phyloP scores from a whole-genome alignment of 352 stramenopile species.

The Phytophthora sansomeana region DNA sequence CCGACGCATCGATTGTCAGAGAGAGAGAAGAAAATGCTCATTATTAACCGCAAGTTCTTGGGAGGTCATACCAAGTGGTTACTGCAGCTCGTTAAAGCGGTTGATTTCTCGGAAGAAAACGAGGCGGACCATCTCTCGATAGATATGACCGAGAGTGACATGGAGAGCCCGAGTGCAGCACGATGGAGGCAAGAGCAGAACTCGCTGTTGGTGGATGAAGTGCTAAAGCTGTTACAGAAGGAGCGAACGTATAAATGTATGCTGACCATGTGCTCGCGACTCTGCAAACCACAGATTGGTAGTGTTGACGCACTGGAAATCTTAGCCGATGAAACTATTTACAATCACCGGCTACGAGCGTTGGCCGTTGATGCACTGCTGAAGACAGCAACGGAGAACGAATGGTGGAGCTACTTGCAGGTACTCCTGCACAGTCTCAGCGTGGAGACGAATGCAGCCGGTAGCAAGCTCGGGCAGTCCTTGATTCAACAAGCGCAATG shows the following conservation, averaged over 20 bases:
- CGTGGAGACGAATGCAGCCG: constrained; percentile 65
- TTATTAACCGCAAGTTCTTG: constrained; percentile 85
- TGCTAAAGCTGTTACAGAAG: constrained; percentile 70
- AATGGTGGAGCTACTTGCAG: constrained; percentile 83
- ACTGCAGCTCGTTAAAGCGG: constrained; percentile 84
- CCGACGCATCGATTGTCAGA: constrained; percentile 78
- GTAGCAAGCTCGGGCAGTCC: constrained; percentile 72
- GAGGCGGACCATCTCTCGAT: constrained; percentile 43
- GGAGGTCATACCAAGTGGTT: constrained; percentile 86
- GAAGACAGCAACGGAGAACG: constrained; percentile 73
- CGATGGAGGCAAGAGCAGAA: constrained; percentile 34
- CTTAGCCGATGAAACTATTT: constrained; percentile 73
- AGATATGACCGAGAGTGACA: constrained; percentile 32
- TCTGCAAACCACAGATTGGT: constrained; percentile 77
- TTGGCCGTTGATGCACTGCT: constrained; percentile 74
- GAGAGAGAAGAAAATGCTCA: constrained; percentile 74
- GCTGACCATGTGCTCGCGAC: constrained; percentile 87
- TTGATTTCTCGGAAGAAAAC: constrained; percentile 72
- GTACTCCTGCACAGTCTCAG: constrained; percentile 81
- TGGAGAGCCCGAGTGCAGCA: constrained; percentile 23
- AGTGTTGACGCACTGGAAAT: constrained; percentile 86
- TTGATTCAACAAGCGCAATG: constrained; percentile 79
- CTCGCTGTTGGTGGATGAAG: constrained; percentile 56
- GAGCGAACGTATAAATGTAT: constrained; percentile 84
- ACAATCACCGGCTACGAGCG: constrained; percentile 59